phyloP scores from a whole-genome alignment of 2,329 filamentous ascomycete genomes.

The Akanthomyces uredinophilus region DNA sequence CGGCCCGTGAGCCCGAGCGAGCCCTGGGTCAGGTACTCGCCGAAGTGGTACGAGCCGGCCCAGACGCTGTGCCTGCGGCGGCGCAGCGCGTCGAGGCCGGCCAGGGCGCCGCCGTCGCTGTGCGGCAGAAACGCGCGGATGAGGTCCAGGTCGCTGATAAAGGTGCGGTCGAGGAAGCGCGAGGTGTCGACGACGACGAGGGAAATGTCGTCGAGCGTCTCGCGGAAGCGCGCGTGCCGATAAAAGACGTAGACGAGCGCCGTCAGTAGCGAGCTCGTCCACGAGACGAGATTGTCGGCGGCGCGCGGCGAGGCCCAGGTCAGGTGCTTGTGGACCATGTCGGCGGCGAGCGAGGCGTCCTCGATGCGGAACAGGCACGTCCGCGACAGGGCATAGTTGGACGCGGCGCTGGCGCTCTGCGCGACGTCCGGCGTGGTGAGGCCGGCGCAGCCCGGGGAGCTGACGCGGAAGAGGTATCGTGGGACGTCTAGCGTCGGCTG shows the following conservation, averaged over 20 bases:
- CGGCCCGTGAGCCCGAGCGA: not conserved
- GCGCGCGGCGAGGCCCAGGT: not conserved
- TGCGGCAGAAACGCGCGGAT: not conserved
- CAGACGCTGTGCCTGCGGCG: not conserved
- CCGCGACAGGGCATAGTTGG: not conserved
- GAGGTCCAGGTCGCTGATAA: conserved; percentile 8
- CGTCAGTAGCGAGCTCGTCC: conserved; percentile 13
- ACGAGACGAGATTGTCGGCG: conserved; percentile 13
- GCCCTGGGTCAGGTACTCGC: conserved; percentile 13
- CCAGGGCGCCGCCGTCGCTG: not conserved
- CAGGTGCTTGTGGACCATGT: conserved; percentile 10
- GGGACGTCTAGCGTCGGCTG: not conserved
- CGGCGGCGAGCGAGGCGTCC: not conserved
- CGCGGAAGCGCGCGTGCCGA: not conserved
- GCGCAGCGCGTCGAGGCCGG: not conserved
- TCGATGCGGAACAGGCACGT: conserved; percentile 3
- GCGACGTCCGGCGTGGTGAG: not conserved
- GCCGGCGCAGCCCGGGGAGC: not conserved
- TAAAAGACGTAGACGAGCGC: conserved; percentile 12
- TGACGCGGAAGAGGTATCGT: conserved; percentile 12
- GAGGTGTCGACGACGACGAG: conserved; percentile 4
- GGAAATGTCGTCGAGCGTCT: not conserved
- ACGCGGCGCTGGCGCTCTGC: not conserved
- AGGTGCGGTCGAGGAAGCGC: not conserved
- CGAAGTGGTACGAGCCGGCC: not conserved